Conservation (phyloP, 371 early-diverging fungal species). For the Batrachochytrium dendrobatidis region DNA sequence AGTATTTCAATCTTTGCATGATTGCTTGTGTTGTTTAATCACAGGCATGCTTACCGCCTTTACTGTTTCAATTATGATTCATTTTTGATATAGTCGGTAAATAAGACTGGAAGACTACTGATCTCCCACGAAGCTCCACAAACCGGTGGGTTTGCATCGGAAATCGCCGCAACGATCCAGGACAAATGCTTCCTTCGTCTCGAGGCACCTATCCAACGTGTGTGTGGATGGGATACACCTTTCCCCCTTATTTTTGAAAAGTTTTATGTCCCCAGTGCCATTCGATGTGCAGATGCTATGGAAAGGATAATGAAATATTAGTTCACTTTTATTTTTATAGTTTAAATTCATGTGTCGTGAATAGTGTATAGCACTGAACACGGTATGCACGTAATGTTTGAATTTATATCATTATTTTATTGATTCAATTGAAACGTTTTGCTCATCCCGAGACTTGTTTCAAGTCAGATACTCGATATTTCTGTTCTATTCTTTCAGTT, state of each 20-base stretch:
- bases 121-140: conserved; percentile 94
- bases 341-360: no score
- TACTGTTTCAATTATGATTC: background rate
- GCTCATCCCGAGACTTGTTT: no score
- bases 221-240: conserved; percentile 89
- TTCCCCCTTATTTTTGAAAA: conserved; percentile 94
- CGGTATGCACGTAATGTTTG: no score
- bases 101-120: conserved; percentile 90
- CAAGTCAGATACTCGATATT: no score
- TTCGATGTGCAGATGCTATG: conserved; percentile 85
- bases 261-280: conserved; percentile 86
- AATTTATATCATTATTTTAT: no score
- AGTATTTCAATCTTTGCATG: conserved; percentile 3
- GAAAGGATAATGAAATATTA: conserved; percentile 66
- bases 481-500: no score
- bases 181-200: conserved; percentile 61
- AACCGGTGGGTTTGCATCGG: conserved; percentile 90
- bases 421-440: no score
- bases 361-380: no score
- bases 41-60: background rate
- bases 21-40: no score
- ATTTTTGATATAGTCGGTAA: conserved; percentile 58
- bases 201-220: conserved; percentile 80
- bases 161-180: conserved; percentile 87
- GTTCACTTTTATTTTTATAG: background rate